Conservation (phyloP, 2,329 filamentous ascomycete species). For the Fusarium paranaense region DNA sequence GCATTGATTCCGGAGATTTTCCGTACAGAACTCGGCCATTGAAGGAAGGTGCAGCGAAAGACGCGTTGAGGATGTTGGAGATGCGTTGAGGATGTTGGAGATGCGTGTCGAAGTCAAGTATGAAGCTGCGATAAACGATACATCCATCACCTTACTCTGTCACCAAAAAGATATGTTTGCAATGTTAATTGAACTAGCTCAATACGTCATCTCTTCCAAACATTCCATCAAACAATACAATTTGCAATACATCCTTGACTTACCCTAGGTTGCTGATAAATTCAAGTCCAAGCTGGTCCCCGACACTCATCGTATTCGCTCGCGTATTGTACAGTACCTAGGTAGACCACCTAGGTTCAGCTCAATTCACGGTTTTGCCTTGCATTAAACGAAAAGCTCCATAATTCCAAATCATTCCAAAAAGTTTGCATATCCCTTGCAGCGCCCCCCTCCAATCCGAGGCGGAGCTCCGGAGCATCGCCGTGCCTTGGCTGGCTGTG, state of each 20-base stretch:
- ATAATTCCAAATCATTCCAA: conserved; percentile 32
- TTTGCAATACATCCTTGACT: not conserved
- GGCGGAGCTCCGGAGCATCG: not conserved
- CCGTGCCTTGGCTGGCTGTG: not conserved
- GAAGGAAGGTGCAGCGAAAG: not conserved
- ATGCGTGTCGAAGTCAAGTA: not conserved
- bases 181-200: not conserved
- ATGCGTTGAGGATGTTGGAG: not conserved
- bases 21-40: conserved; percentile 20
- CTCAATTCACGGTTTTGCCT: not conserved
- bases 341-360: not conserved
- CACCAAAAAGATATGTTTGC: not conserved
- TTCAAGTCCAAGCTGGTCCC: not conserved
- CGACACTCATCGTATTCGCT: not conserved
- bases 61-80: not conserved
- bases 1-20: conserved; percentile 26
- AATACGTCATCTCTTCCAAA: not conserved
- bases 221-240: not conserved
- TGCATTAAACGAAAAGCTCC: not conserved
- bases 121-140: not conserved
- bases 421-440: not conserved
- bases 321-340: not conserved
- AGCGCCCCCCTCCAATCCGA: not conserved
- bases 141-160: not conserved
- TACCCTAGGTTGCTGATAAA: conserved; percentile 4